Evolutionary conservation across 2,329 filamentous ascomycete genomes (phyloP), one percentile per base, ranked within the genome.

Genomic region (Lecanicillium sp.): DNA sequence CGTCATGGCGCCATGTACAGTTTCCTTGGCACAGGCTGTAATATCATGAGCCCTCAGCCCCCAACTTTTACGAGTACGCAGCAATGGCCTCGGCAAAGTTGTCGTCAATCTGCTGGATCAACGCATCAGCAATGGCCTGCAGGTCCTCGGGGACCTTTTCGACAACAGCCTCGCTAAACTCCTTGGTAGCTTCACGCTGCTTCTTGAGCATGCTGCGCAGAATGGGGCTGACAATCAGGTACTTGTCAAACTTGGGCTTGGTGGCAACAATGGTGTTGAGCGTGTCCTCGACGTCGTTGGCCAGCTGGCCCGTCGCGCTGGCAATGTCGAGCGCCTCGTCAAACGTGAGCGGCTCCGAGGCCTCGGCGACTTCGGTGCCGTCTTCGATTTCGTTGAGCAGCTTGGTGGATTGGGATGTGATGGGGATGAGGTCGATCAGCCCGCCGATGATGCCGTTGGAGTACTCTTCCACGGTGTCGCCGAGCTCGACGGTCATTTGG

Each of bases 211-310:
- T 64, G 13, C 65, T 31, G 29, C 67, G 50, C 27, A 72, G 66
- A 27, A 67, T 48, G 0, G 67, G 64, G 33, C 53, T 57, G 27
- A 71, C 45, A 2, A 66, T 37, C 5, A 68, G 48, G 29, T 33
- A 31, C 16, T 52, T 52, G 45, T 69, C 61, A 41, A 72, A 73
- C 44, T 66, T 63, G 15, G 51, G 55, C 51, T 68, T 68, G 19
- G 57, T 49, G 9, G 41, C 48, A 42, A 67, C 53, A 16, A 70
- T 49, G n/a, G 54, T 54, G 7, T 50, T 45, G 20, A 70, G 54
- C 4, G 63, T 62, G 22, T 46, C 38, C 45, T 65, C 58, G 43
- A 69, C 63, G n/a, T 52, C 50, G 9, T 33, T 38, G 32, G 57
- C 53, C 18, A 71, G 58, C 7, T 52, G 44, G 3, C 46, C 40